Base-by-base conservation (phyloP, 176 grass and related monocot species). In the Bolboschoenus planiculmis region DNA sequence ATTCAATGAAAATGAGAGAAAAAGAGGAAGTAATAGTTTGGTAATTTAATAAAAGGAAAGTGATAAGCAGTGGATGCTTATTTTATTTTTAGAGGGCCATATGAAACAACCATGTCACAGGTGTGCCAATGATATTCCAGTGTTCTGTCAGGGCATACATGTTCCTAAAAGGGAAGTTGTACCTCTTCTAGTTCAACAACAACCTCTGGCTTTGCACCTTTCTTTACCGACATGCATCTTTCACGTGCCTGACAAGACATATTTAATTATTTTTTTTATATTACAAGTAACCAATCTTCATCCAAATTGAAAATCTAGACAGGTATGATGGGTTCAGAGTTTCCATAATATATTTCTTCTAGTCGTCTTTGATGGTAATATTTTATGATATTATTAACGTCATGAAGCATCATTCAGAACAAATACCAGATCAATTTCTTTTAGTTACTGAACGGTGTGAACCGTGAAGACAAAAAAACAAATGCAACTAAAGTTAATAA, bases 161-260 rank as follows among this genome's bases (percentile, higher is more conserved):
- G 26, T 76, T 76, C 44, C 26, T 29, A 76, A 50, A 20, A 70
- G 53, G 53, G 53, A 74, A 58, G 21, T 83, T 79, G 83, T 90
- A 96, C 97, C 91, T 99, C 97, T 86, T 99, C 97, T 44, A 99
- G 85, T 35, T 92, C 89, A 84, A 78, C 86, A 71, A 90, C 84
- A 88, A 99, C 77, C 83, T 99, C 93, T 3, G 81, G 86, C 39
- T 90, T 88, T 86, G 97, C 91, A 86, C 97, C 97, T 87, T 99
- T 99, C 86, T 94, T 99, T 90, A 95, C 58, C 67, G 97, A 91
- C 40, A 95, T 79, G 84, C 90, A 96, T 76, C 79, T 99, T 81
- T 96, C 97, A 6, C 93, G 97, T 79, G 92, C 87, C 97, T 99
- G 79, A 33, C 10, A 56, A 62, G 15, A 66, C 36, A 60, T 78